Base-by-base conservation (phyloP, 2,329 filamentous ascomycete genomes). In the Rutstroemia sp. region DNA sequence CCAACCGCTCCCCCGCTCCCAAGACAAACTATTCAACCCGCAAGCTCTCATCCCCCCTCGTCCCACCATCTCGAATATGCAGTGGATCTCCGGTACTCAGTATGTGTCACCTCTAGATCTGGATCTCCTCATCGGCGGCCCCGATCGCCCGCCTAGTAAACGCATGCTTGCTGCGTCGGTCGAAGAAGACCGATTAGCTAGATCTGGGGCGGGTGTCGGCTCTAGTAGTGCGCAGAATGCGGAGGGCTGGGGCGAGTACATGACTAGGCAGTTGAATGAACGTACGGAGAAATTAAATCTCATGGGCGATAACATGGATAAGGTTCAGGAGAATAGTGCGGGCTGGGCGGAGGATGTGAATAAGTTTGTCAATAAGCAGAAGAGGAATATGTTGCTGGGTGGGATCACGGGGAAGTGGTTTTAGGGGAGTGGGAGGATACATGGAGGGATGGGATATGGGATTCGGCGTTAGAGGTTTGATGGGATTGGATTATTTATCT, bases 21-120 rank as follows among this genome's bases (percentile, higher is more conserved):
- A 82, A n/a, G 92, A 96, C 68, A 82, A 77, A 7, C 77, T 99
- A 3, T 82, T 89, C 71, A 96, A 97, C 68, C 84, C 88, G 0
- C 78, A 88, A 57, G 80, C 89, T 0, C 68, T 80, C 16, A 79
- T 88, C 21, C 92, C 92, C 2, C 79, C 89, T 12, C 83, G 94
- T 2, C 94, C 94, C 1, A 96, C 91, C 0, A 99, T 99, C 58
- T 95, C 89, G 19, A 96, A 95, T 66, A 73, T 99, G 39, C 91
- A 97, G 72, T 99, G 94, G 94, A 90, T 99, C 52, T 88, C 91
- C 0, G 94, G 94, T 4, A 97, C 92, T 1, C 92, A 96, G 71
- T 88, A 95, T 65, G 81, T 99, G 47, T 90, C 89, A 1, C 87
- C 89, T 0, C 78, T 85, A 2, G 94, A 99, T 66, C 83, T 99